Conservation (phyloP, 2,329 filamentous ascomycete species). For the Chalara sp. region DNA sequence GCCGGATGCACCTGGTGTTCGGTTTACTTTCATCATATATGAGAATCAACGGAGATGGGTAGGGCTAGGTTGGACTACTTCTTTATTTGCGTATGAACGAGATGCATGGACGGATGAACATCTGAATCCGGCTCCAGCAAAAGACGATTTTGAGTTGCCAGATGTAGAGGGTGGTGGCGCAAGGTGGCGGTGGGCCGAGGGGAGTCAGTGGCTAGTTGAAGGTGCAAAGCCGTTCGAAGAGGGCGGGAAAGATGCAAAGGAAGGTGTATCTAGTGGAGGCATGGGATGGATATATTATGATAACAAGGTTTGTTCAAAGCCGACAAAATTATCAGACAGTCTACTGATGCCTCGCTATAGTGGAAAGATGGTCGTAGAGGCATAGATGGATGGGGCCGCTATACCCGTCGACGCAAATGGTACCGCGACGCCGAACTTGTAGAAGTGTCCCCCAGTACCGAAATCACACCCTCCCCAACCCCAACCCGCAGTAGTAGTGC, state of each 20-base stretch:
- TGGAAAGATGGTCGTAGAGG: constrained; percentile 86
- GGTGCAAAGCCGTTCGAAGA: constrained; percentile 52
- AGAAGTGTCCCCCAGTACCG: constrained; percentile 49
- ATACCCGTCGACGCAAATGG: constrained; percentile 92
- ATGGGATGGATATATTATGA: constrained; percentile 97
- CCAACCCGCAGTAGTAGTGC: constrained; percentile 26
- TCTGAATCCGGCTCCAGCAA: constrained; percentile 70
- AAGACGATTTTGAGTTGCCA: constrained; percentile 64
- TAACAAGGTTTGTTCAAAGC: constrained; percentile 63
- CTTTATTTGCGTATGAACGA: constrained; percentile 83
- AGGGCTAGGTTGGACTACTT: constrained; percentile 90
- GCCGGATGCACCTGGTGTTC: constrained; percentile 68
- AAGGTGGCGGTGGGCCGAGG: constrained; percentile 76
- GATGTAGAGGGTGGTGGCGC: constrained; percentile 58
- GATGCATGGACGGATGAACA: constrained; percentile 95
- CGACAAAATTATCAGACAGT: not conserved
- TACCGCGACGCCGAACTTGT: constrained; percentile 93
- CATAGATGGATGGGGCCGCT: constrained; percentile 86
- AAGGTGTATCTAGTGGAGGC: constrained; percentile 34
- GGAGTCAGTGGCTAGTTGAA: constrained; percentile 81
- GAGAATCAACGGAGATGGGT: constrained; percentile 97
- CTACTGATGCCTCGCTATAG: constrained; percentile 34
- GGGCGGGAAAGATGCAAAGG: constrained; percentile 33
- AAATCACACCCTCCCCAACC: constrained; percentile 36
- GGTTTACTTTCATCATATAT: constrained; percentile 93